Conservation (phyloP, 306 rosid genomes). For the Alnus rubra region DNA sequence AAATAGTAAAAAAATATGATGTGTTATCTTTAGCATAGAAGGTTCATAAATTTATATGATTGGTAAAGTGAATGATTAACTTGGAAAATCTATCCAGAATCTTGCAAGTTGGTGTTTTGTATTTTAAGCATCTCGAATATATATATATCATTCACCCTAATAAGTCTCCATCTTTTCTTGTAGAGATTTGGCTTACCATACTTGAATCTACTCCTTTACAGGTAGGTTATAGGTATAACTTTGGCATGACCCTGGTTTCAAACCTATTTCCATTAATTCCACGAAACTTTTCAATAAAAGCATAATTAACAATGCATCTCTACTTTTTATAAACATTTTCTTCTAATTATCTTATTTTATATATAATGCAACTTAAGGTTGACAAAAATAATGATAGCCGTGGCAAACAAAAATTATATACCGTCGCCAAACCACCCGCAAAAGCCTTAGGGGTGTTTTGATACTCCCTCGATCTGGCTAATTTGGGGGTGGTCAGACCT, state of each 20-base stretch:
- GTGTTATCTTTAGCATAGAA: neutral
- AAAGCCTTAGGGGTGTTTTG: too few species aligned
- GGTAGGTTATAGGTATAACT: too few species aligned
- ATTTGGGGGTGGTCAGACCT: too few species aligned
- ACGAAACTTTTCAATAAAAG: slow-evolving; percentile 17
- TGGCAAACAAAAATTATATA: too few species aligned
- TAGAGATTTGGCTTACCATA: slow-evolving; percentile 27
- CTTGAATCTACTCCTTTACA: slow-evolving; percentile 26
- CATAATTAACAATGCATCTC: slow-evolving; percentile 19
- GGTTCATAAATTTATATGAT: neutral
- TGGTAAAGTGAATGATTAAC: neutral
- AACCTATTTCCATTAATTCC: neutral
- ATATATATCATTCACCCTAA: slow-evolving; percentile 9
- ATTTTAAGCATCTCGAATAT: slow-evolving; percentile 37
- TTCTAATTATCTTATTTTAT: too few species aligned
- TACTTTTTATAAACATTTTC: too few species aligned
- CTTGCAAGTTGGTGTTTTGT: slow-evolving; percentile 19
- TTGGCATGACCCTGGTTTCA: slow-evolving; percentile 6
- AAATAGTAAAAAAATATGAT: neutral
- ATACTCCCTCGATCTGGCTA: too few species aligned
- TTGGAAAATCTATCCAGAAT: slow-evolving; percentile 24
- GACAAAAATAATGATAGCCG: too few species aligned
- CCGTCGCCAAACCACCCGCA: too few species aligned
- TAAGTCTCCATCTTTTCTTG: slow-evolving; percentile 3
- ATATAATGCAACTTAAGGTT: too few species aligned